A percentile compares a stretch with the other conserved stretches of the same genome.
phyloP scores from a whole-genome alignment of 2,329 filamentous ascomycete species.

The Pyricularia grisea region DNA sequence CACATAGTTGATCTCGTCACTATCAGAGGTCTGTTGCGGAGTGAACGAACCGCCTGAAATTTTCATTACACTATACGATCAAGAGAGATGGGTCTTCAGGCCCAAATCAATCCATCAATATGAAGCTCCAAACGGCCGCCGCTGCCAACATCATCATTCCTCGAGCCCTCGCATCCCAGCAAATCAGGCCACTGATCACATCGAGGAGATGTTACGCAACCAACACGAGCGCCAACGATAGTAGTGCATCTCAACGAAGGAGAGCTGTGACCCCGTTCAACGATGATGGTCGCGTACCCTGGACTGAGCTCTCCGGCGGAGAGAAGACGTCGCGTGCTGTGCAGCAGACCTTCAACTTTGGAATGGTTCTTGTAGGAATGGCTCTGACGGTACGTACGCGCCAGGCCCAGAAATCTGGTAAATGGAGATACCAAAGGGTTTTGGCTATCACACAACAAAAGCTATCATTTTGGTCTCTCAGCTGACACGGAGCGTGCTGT shows the following conservation, averaged over 20 bases:
- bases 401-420: background rate
- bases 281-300: slow-evolving; percentile 74
- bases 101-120: background rate
- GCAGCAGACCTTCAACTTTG: slow-evolving; percentile 84
- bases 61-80: background rate
- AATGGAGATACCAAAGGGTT: background rate
- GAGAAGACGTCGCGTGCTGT: slow-evolving; percentile 82
- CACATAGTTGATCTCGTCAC: background rate
- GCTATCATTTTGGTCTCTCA: background rate
- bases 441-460: background rate
- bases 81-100: background rate
- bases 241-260: slow-evolving; percentile 38
- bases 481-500: background rate
- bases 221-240: slow-evolving; percentile 34
- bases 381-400: slow-evolving; percentile 54
- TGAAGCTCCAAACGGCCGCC: slow-evolving; percentile 4
- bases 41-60: background rate
- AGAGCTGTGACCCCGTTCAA: slow-evolving; percentile 74
- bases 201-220: slow-evolving; percentile 49
- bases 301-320: slow-evolving; percentile 62
- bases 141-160: slow-evolving; percentile 6
- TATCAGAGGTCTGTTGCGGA: background rate
- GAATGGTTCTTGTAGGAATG: slow-evolving; percentile 65
- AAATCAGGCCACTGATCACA: background rate
- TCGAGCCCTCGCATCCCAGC: background rate